Conservation (phyloP, 2,329 filamentous ascomycete genomes). For the Blastomyces gilchristii region DNA sequence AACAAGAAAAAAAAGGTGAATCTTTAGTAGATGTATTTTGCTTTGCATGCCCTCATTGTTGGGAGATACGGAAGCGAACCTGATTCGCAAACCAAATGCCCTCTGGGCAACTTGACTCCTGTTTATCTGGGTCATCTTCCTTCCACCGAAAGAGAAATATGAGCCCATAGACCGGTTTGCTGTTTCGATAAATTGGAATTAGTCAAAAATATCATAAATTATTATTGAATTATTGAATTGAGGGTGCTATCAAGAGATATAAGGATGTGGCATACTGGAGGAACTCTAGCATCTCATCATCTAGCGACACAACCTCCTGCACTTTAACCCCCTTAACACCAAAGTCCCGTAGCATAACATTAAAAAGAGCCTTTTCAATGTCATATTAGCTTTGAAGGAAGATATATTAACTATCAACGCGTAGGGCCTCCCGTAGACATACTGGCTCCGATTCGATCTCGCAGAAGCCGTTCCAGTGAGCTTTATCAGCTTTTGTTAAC, state of each 20-base stretch:
- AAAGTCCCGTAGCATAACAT: slow-evolving; percentile 67
- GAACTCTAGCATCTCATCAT: slow-evolving; percentile 51
- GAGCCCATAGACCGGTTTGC: slow-evolving; percentile 68
- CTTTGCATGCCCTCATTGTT: background rate
- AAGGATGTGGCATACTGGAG: slow-evolving; percentile 45
- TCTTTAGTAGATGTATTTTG: background rate
- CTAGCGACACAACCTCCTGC: slow-evolving; percentile 50
- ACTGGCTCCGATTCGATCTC: slow-evolving; percentile 88
- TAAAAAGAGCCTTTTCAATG: slow-evolving; percentile 63
- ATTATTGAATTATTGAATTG: background rate
- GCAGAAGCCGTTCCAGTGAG: slow-evolving; percentile 39
- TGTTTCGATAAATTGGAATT: slow-evolving; percentile 24
- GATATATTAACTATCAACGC: slow-evolving; percentile 3
- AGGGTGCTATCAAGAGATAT: background rate
- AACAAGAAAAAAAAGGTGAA: background rate
- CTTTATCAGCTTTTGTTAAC: slow-evolving; percentile 31
- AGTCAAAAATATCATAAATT: background rate
- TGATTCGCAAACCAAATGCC: slow-evolving; percentile 92
- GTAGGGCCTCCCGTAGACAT: slow-evolving; percentile 22
- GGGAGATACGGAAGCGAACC: slow-evolving; percentile 35
- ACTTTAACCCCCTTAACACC: slow-evolving; percentile 47
- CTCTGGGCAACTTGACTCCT: slow-evolving; percentile 47
- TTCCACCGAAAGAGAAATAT: slow-evolving; percentile 76
- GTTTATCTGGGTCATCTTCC: slow-evolving; percentile 44
- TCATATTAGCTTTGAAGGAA: slow-evolving; percentile 13